Base-by-base conservation (phyloP, 1,139 yeast species). In the Saccharomyces uvarum region DNA sequence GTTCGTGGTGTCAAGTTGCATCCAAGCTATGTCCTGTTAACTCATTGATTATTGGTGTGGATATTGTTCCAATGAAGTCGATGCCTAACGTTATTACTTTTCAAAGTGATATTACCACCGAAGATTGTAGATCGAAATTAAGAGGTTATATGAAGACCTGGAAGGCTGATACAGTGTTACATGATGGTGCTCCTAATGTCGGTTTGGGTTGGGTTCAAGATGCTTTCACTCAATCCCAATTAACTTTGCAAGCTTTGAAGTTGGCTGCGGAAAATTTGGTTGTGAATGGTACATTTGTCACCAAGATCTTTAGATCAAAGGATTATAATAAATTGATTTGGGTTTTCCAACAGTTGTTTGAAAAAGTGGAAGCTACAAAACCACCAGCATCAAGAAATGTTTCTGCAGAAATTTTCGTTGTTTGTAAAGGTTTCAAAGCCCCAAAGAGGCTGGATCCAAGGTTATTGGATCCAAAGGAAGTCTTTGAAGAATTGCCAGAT, bases 1-100 rank as follows among this genome's bases (percentile, higher is more conserved):
- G 99, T 56, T 90, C 97, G 3, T 93, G 99, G 98, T 93, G 99
- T 79, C 99, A 93, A 74, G 99, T 95, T 48, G 99, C 99, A 1
- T 83, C 96, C 3, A 89, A 89, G 60, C 73, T 89, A 56, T 91
- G 98, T 74, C 97, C 98, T 2, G 77, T 91, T 6, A 90, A 90
- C 72, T 89, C 98, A 0, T 78, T 93, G 62, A 91, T 93, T 65
- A 89, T 93, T 56, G 99, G 99, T 70, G 99, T 95, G 32, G 99
- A 93, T 80, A 86, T 93, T 65, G 99, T 91, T 29, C 98, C 97
- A 19, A 93, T 93, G 75, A 91, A 89, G 70, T 86, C 97, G 9
- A 79, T 93, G 69, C 97, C 98, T 21, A 91, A 93, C 68, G 88
- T 88, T 64, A 91, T 90, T 58, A 85, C 97, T 1, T 93, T 93